phyloP scores from a whole-genome alignment of 306 rosid species.

The Lathyrus oleraceus region DNA sequence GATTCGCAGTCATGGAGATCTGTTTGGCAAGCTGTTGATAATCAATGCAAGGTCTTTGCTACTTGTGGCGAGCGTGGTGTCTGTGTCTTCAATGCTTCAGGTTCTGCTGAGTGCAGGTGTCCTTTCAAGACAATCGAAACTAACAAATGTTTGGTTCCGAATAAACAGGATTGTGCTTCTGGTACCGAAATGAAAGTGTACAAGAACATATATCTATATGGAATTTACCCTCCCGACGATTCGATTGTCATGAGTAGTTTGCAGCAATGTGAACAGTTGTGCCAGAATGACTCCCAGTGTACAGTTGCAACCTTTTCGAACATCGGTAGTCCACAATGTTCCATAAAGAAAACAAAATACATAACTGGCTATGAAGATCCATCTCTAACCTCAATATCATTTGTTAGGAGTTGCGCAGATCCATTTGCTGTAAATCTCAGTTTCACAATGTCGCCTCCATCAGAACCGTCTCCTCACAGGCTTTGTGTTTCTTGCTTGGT shows the following conservation, averaged over 20 bases:
- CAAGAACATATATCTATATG: constrained; percentile 52
- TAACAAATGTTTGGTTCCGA: constrained; percentile 52
- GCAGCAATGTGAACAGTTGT: constrained; percentile 59
- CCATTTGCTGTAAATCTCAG: constrained; percentile 70
- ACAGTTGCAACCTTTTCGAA: constrained; percentile 67
- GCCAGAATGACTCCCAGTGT: constrained; percentile 56
- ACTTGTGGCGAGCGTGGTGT: constrained; percentile 69
- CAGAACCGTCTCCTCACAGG: constrained; percentile 33
- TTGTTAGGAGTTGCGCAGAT: constrained; percentile 65
- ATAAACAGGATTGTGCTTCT: constrained; percentile 46
- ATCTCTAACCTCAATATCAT: constrained; percentile 61
- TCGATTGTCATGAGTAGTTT: constrained; percentile 45
- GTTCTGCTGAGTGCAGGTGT: constrained; percentile 57
- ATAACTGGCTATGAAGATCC: constrained; percentile 67
- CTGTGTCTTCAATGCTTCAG: constrained; percentile 54
- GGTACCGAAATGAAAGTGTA: constrained; percentile 45
- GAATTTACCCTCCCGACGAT: constrained; percentile 62
- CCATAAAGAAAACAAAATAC: constrained; percentile 52
- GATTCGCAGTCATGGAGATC: constrained; percentile 57
- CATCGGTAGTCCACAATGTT: constrained; percentile 68
- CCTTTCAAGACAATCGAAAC: constrained; percentile 50
- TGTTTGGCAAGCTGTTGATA: constrained; percentile 89
- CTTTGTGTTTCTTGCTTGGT: constrained; percentile 57
- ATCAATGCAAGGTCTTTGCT: constrained; percentile 81
- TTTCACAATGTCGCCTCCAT: constrained; percentile 25